Evolutionary conservation across 768 basidiomycete species (phyloP).

Genomic region (Ramaria sp.): DNA sequence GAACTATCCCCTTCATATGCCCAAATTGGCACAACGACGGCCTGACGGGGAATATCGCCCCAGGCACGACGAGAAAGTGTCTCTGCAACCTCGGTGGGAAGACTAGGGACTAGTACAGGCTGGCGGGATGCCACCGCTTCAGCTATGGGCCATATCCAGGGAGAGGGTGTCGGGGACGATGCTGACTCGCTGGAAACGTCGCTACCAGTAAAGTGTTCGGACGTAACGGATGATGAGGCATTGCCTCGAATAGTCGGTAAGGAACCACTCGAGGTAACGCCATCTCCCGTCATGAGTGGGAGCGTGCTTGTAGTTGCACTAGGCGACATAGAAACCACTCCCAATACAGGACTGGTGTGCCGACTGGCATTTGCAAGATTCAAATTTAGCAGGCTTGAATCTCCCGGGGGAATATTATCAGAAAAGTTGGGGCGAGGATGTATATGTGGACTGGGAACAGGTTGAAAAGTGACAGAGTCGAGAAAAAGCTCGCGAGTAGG

Average conservation of each 20-base stretch:
- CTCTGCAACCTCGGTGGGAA: constrained; percentile 11
- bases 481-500: neutral
- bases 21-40: constrained; percentile 15
- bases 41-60: constrained; percentile 15
- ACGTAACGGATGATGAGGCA: neutral
- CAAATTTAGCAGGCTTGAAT: neutral
- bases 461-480: neutral
- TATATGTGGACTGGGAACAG: neutral
- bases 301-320: neutral
- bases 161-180: neutral
- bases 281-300: no score
- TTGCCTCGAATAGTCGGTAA: neutral
- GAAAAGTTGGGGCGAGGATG: neutral
- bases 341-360: neutral
- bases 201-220: neutral
- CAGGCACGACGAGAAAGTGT: constrained; percentile 11
- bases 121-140: constrained; percentile 6
- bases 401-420: neutral
- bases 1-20: constrained; percentile 9
- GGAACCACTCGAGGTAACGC: neutral
- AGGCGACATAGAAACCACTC: neutral
- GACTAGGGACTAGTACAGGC: constrained; percentile 8
- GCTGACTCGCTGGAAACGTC: neutral
- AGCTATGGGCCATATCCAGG: constrained; percentile 3
- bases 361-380: neutral